These are phyloP conservation scores for Akanthomyces uredinophilus DNA, from an alignment of 2,329 filamentous ascomycete genomes.

Conservation along the genomic window DNA sequence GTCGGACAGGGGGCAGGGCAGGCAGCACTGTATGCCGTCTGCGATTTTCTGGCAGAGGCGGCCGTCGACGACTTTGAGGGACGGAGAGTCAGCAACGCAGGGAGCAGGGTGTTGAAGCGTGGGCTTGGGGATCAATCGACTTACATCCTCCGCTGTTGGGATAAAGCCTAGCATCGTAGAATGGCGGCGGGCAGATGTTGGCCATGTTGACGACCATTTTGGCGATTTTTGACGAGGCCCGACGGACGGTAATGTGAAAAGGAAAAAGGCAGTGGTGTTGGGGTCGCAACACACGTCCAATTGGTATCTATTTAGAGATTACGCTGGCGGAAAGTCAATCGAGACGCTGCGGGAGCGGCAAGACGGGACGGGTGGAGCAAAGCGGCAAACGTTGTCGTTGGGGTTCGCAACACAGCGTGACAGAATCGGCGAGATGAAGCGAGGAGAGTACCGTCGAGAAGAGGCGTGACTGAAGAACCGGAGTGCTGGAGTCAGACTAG, in stretches of 20 bases:
- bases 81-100: constrained; percentile 12
- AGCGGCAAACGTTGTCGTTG: background rate
- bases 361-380: background rate
- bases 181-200: constrained; percentile 59
- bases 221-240: background rate
- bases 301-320: background rate
- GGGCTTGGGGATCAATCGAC: constrained; percentile 26
- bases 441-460: background rate
- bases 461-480: background rate
- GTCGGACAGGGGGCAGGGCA: constrained; percentile 83
- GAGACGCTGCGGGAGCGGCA: background rate
- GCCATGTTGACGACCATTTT: constrained; percentile 16
- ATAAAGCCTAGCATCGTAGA: constrained; percentile 60
- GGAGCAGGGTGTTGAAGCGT: background rate
- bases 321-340: background rate
- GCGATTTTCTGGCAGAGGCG: constrained; percentile 46
- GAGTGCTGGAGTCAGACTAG: background rate
- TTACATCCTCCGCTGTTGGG: constrained; percentile 61
- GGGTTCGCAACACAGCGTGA: background rate
- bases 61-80: constrained; percentile 51
- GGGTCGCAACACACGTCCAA: background rate
- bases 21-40: constrained; percentile 62
- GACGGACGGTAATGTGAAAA: background rate
- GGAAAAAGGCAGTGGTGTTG: background rate
- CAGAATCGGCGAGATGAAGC: background rate